Conservation (phyloP, 495 filamentous ascomycete genomes). For the Penicillium chermesinum region DNA sequence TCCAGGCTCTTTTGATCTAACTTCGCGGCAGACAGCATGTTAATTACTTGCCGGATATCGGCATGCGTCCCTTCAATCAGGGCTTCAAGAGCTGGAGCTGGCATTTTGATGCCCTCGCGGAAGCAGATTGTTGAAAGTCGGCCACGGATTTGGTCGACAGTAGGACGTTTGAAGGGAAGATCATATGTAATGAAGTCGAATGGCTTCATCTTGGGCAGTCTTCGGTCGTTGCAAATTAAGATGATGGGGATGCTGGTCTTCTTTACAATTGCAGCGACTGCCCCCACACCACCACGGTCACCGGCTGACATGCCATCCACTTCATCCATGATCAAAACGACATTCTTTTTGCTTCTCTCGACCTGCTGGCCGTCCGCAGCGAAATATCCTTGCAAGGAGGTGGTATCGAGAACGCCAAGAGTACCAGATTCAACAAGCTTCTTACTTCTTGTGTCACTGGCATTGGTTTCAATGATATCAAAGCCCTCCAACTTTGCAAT, state of each 20-base stretch:
- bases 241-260: constrained; percentile 95
- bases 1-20: constrained; percentile 74
- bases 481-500: constrained; percentile 90
- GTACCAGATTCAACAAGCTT: constrained; percentile 88
- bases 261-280: constrained; percentile 87
- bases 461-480: constrained; percentile 91
- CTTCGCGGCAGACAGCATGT: constrained; percentile 94
- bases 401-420: constrained; percentile 86
- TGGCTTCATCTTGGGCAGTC: constrained; percentile 92
- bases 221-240: constrained; percentile 94
- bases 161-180: constrained; percentile 82
- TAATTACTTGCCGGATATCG: constrained; percentile 97
- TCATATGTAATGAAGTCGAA: constrained; percentile 83
- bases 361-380: constrained; percentile 77
- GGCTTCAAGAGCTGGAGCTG: constrained; percentile 81
- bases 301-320: constrained; percentile 99
- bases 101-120: constrained; percentile 82
- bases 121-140: constrained; percentile 92
- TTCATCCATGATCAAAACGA: constrained; percentile 97
- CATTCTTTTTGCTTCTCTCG: constrained; percentile 76
- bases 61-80: constrained; percentile 91
- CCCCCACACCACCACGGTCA: constrained; percentile 92
- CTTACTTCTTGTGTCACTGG: constrained; percentile 95
- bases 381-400: constrained; percentile 86
- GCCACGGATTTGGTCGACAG: constrained; percentile 79